Evolutionary conservation across 805 yeast genomes (phyloP).

Genomic region (Candida mattraensis): DNA sequence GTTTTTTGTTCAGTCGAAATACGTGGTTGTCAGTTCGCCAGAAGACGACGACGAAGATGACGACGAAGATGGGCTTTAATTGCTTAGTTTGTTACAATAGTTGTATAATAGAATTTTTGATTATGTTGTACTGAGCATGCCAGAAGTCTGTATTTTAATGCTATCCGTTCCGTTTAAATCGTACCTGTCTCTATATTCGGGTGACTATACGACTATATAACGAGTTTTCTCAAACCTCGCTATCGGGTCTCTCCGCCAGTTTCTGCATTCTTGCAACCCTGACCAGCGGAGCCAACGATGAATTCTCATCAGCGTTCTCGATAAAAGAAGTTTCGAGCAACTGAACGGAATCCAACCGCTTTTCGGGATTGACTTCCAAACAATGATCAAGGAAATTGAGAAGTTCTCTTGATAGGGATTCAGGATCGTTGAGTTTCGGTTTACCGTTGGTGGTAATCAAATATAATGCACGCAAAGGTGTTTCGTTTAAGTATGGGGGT

Average conservation of each 20-base stretch:
- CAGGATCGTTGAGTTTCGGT: constrained; percentile 73
- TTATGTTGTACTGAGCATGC: too few relatives aligned
- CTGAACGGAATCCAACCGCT: constrained; percentile 76
- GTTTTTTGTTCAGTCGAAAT: constrained; percentile 73
- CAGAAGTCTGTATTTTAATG: background rate
- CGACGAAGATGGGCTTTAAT: constrained; percentile 11
- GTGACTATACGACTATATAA: too few relatives aligned
- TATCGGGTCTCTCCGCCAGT: constrained; percentile 31
- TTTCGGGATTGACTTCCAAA: constrained; percentile 78
- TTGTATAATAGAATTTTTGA: constrained; percentile 12
- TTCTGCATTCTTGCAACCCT: constrained; percentile 72
- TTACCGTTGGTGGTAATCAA: constrained; percentile 81
- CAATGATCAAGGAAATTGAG: constrained; percentile 73
- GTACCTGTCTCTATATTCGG: background rate
- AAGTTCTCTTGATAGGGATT: constrained; percentile 63
- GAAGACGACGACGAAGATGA: constrained; percentile 25
- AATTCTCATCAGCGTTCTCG: constrained; percentile 57
- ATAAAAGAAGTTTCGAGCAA: constrained; percentile 69
- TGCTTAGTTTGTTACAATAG: constrained; percentile 5
- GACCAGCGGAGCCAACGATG: constrained; percentile 69
- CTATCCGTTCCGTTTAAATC: background rate
- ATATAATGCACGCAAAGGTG: constrained; percentile 73
- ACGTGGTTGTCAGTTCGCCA: constrained; percentile 34
- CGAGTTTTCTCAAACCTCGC: too few relatives aligned
- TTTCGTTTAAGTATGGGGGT: constrained; percentile 80